Base-by-base conservation (phyloP, 176 grass and related monocot species). In the Ananas comosus region DNA sequence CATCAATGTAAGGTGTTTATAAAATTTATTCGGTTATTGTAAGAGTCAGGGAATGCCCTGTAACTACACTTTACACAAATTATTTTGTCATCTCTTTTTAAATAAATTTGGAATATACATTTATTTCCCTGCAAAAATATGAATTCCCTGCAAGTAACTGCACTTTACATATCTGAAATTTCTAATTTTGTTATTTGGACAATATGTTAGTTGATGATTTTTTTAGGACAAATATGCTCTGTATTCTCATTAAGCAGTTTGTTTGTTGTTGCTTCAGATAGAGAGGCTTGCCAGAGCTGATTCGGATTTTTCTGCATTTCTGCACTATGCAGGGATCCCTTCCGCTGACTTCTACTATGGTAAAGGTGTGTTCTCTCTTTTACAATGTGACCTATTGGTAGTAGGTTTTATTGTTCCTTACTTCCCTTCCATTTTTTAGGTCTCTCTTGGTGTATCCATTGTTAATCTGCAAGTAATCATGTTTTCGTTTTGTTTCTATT, bases 331-430 rank as follows among this genome's bases (percentile, higher is more conserved):
- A 81, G 93, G 89, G 21, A 82, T 97, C 72, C 86, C 93, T 51
- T 89, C 81, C 59, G 48, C 89, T n/a, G 93, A 97, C 64, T 85
- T 97, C 69, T 97, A 90, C 77, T 97, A 97, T 80, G 93, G 93
- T 58, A 49, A 90, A 85, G 93, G 93, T 96, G 85, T 53, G 79
- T 59, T 50, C 14, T 2, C 21, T 50, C 61, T 57, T 72, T 53
- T 14, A 63, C 42, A 54, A 57, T 51, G 50, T 8, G 42, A 48
- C 14, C 47, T 66, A 17, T 66, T 48, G 48, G 10, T 11, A 6
- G 6, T 13, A 66, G 11, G 1, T 14, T 66, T 0, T 19, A 22
- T 61, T 0, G n/a, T 4, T 61, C 21, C 3, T 61, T 61, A 22
- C 56, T 4, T 61, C 21, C 3, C 22, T 61, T 61, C 56, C 56